A percentile compares a stretch with the other conserved stretches of the same genome.
These are phyloP conservation scores for Castanospermum australe DNA, from an alignment of 306 rosid species.

Conservation along the genomic window DNA sequence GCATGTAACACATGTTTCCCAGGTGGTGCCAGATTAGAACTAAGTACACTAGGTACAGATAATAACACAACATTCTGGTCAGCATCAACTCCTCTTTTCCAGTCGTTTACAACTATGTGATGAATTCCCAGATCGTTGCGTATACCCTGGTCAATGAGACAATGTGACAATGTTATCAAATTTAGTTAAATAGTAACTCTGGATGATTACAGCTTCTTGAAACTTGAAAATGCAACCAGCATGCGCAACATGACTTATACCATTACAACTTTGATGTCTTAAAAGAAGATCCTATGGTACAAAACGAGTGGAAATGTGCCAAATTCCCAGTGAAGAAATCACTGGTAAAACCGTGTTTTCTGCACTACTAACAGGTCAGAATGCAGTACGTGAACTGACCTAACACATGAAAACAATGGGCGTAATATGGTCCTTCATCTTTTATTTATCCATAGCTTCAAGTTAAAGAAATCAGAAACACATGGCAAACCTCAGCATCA, in stretches of 20 bases:
- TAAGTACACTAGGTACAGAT: conserved; percentile 86
- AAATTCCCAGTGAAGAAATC: not conserved
- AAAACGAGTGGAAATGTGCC: not conserved
- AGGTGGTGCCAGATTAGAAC: conserved; percentile 75
- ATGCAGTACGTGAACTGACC: not conserved
- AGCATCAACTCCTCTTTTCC: conserved; percentile 94
- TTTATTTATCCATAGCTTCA: not conserved
- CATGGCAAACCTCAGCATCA: conserved; percentile 66
- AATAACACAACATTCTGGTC: conserved; percentile 94
- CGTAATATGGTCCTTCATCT: not conserved
- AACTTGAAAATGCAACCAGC: conserved; percentile 8
- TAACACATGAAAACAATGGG: not conserved
- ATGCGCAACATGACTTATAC: not conserved
- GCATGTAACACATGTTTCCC: conserved; percentile 92
- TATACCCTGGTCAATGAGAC: conserved; percentile 46
- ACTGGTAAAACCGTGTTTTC: not conserved
- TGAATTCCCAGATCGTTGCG: conserved; percentile 77
- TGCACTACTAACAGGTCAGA: not conserved
- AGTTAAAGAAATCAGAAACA: conserved; percentile 15
- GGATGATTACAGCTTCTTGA: not conserved
- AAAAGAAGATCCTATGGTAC: not conserved
- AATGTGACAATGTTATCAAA: not conserved
- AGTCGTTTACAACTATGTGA: conserved; percentile 92
- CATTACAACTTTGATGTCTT: not conserved
- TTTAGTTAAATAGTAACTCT: not conserved